Conservation (phyloP, 192 early-diverging fungal genomes). For the Linnemannia elongata region DNA sequence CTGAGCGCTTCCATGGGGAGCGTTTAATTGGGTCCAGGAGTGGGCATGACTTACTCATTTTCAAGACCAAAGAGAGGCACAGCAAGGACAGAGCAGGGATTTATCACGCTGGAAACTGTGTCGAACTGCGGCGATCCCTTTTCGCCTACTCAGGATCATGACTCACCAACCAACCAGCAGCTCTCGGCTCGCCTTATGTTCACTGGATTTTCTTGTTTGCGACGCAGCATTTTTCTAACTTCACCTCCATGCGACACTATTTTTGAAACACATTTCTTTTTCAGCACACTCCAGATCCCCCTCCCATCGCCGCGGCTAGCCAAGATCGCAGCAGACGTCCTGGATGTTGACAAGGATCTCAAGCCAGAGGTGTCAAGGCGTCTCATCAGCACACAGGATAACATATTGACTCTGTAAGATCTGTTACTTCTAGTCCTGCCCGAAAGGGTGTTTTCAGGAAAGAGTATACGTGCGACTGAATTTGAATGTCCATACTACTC, state of each 20-base stretch:
- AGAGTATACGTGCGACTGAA: background rate
- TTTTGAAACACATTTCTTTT: background rate
- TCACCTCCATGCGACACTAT: background rate
- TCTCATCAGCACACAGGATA: slow-evolving; percentile 37
- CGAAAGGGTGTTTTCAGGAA: background rate
- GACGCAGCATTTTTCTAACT: background rate
- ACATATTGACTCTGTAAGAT: slow-evolving; percentile 38
- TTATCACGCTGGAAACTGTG: background rate
- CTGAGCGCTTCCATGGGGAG: background rate
- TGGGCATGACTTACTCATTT: background rate
- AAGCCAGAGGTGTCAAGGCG: slow-evolving; percentile 53
- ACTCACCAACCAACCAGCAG: background rate
- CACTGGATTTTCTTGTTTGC: background rate
- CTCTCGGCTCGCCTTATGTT: background rate
- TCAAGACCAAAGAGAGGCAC: background rate
- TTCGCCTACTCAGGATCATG: background rate
- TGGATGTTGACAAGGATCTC: slow-evolving; percentile 56
- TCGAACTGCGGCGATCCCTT: background rate
- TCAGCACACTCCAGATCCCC: slow-evolving; percentile 49
- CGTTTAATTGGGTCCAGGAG: background rate
- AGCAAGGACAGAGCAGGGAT: background rate
- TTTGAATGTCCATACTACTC: background rate
- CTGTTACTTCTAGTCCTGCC: background rate
- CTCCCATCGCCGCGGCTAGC: slow-evolving; percentile 46
- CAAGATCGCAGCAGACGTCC: slow-evolving; percentile 50